phyloP scores from a whole-genome alignment of 192 early-diverging fungal genomes.

The Entophlyctis luteolus region DNA sequence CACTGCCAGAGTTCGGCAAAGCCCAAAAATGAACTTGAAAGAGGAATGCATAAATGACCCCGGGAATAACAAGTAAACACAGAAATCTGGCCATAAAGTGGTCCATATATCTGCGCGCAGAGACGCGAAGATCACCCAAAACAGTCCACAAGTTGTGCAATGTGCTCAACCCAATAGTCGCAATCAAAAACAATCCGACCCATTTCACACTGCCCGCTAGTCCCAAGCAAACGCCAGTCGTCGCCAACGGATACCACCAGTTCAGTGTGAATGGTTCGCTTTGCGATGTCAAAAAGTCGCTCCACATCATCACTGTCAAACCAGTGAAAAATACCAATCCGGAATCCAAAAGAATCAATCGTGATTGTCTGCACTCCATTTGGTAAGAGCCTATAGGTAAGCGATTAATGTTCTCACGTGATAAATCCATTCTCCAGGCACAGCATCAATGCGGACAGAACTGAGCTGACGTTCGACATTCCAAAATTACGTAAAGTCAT shows the following conservation, averaged over 20 bases:
- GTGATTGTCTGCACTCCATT: slow-evolving; percentile 36
- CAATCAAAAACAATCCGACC: slow-evolving; percentile 55
- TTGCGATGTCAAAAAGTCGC: slow-evolving; percentile 43
- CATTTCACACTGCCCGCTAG: slow-evolving; percentile 51
- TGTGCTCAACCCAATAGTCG: slow-evolving; percentile 47
- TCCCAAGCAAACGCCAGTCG: slow-evolving; percentile 44
- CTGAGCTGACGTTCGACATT: slow-evolving; percentile 31
- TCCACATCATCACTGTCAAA: slow-evolving; percentile 44
- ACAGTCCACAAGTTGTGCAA: slow-evolving; percentile 48
- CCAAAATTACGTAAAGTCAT: slow-evolving; percentile 50
- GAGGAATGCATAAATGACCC: slow-evolving; percentile 42
- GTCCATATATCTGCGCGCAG: slow-evolving; percentile 16
- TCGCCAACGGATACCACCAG: slow-evolving; percentile 49
- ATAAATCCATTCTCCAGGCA: slow-evolving; percentile 36
- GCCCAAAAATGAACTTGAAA: slow-evolving; percentile 52
- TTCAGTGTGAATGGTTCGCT: slow-evolving; percentile 43
- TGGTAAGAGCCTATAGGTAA: not conserved
- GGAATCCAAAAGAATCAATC: slow-evolving; percentile 53
- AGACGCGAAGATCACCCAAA: slow-evolving; percentile 36
- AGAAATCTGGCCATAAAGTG: slow-evolving; percentile 49
- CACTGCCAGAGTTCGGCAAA: slow-evolving; percentile 37
- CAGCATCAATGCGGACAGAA: slow-evolving; percentile 44
- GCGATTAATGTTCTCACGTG: slow-evolving; percentile 27
- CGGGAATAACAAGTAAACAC: slow-evolving; percentile 48
- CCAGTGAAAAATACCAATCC: slow-evolving; percentile 52